A percentile compares a stretch with the other conserved stretches of the same genome.
These are phyloP conservation scores for Paraleonurus japonicus DNA, from an alignment of 257 asterid genomes.

Conservation along the genomic window DNA sequence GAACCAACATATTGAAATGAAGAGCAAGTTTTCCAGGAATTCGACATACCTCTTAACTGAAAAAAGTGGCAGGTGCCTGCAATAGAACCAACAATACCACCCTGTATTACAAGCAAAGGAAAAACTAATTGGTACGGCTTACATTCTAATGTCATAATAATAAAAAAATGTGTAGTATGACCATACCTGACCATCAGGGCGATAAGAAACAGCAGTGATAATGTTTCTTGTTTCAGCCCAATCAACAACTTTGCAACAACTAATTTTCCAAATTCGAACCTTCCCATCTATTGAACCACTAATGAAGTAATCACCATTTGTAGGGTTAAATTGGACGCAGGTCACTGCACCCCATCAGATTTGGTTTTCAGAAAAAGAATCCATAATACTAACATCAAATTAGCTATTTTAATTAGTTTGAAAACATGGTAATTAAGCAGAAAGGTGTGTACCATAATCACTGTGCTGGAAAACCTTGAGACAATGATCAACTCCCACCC, in stretches of 20 bases:
- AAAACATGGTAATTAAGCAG: conserved; percentile 13
- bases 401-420: not conserved
- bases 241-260: conserved; percentile 66
- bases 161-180: conserved; percentile 8
- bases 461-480: conserved; percentile 71
- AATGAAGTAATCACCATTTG: conserved; percentile 65
- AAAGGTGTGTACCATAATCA: conserved; percentile 69
- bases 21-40: not conserved
- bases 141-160: conserved; percentile 1
- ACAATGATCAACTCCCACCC: conserved; percentile 79
- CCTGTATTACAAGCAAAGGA: conserved; percentile 48
- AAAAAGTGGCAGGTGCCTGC: conserved; percentile 70
- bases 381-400: conserved; percentile 10
- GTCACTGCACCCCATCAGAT: conserved; percentile 67
- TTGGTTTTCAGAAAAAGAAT: conserved; percentile 20
- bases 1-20: not conserved
- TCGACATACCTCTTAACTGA: conserved; percentile 53
- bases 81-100: conserved; percentile 77
- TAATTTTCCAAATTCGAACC: conserved; percentile 76
- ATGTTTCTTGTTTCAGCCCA: conserved; percentile 82
- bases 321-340: conserved; percentile 78
- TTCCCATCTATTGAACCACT: conserved; percentile 98
- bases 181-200: conserved; percentile 79
- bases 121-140: not conserved
- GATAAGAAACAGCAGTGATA: conserved; percentile 80